Conservation (phyloP, 2,329 filamentous ascomycete species). For the Huntiella savannae region DNA sequence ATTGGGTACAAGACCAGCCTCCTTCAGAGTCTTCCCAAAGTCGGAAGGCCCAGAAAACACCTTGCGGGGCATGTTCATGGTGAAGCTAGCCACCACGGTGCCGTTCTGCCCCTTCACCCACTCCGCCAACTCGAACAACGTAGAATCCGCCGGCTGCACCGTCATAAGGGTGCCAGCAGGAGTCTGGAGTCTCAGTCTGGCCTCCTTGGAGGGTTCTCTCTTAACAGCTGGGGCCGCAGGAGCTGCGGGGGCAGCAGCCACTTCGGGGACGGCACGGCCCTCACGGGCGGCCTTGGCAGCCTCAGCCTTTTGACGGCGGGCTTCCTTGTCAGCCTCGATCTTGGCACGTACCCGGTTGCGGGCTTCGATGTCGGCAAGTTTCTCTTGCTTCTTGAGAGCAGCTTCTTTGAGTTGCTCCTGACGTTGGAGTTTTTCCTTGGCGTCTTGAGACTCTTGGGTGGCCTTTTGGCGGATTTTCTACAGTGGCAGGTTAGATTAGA, state of each 20-base stretch:
- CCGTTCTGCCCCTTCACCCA: constrained; percentile 54
- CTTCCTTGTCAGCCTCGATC: constrained; percentile 88
- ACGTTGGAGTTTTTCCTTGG: constrained; percentile 71
- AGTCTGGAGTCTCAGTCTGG: constrained; percentile 66
- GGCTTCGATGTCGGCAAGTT: constrained; percentile 64
- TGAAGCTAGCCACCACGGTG: constrained; percentile 53
- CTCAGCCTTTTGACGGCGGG: constrained; percentile 69
- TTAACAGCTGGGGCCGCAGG: constrained; percentile 28
- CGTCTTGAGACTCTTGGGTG: constrained; percentile 72
- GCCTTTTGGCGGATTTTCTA: constrained; percentile 63
- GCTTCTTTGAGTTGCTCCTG: constrained; percentile 90
- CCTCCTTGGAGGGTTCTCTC: constrained; percentile 57
- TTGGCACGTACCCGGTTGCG: constrained; percentile 81
- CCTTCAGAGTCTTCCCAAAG: constrained; percentile 79
- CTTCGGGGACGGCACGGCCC: constrained; percentile 35
- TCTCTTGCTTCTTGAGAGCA: constrained; percentile 69
- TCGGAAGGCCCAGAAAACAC: constrained; percentile 49
- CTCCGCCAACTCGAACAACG: constrained; percentile 78
- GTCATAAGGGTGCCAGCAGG: constrained; percentile 59
- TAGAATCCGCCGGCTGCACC: constrained; percentile 74
- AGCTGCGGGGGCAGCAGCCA: constrained; percentile 26
- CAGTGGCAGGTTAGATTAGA: background rate
- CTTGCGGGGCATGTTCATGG: constrained; percentile 75
- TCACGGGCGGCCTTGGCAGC: constrained; percentile 70
- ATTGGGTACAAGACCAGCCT: constrained; percentile 76